Evolutionary conservation across 768 basidiomycete species (phyloP).

Genomic region (Kondoa malvinella): DNA sequence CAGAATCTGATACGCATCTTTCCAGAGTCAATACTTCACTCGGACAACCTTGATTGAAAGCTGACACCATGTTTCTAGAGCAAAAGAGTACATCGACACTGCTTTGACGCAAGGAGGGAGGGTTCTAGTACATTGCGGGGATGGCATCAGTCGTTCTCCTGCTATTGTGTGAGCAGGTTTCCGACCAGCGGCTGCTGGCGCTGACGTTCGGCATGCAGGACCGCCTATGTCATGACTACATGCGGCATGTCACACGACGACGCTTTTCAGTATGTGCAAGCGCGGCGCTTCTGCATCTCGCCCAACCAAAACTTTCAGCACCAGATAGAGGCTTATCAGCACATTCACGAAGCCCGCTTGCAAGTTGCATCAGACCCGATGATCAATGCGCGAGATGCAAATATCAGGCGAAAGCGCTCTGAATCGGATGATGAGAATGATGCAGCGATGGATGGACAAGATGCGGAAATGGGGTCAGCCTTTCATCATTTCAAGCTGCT

Average conservation of each 20-base stretch:
- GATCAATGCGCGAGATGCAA: not conserved
- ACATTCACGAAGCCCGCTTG: constrained; percentile 64
- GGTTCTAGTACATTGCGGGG: constrained; percentile 27
- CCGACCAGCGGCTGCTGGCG: not conserved
- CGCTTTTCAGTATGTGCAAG: constrained; percentile 27
- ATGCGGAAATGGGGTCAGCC: not conserved
- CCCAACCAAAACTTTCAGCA: constrained; percentile 82
- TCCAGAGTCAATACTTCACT: constrained; percentile 44
- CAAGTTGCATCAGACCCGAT: constrained; percentile 44
- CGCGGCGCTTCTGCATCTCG: constrained; percentile 72
- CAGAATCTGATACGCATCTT: constrained; percentile 85
- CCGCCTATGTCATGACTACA: constrained; percentile 27
- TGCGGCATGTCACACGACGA: constrained; percentile 22
- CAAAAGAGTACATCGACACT: constrained; percentile 24
- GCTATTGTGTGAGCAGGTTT: constrained; percentile 24
- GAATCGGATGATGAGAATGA: not conserved
- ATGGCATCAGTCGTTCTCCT: constrained; percentile 27
- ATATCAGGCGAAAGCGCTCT: not conserved
- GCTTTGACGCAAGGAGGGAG: constrained; percentile 17
- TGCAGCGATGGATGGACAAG: not conserved
- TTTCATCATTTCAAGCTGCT: no score
- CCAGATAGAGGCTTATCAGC: constrained; percentile 90
- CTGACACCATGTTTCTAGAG: constrained; percentile 12
- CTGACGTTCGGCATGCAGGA: constrained; percentile 3
- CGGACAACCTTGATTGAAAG: not conserved